Percentiles rank a stretch among this genome's conserved stretches.
These are phyloP conservation scores for Westerdykella aurantiaca DNA, from an alignment of 2,329 filamentous ascomycete genomes.

Conservation along the genomic window DNA sequence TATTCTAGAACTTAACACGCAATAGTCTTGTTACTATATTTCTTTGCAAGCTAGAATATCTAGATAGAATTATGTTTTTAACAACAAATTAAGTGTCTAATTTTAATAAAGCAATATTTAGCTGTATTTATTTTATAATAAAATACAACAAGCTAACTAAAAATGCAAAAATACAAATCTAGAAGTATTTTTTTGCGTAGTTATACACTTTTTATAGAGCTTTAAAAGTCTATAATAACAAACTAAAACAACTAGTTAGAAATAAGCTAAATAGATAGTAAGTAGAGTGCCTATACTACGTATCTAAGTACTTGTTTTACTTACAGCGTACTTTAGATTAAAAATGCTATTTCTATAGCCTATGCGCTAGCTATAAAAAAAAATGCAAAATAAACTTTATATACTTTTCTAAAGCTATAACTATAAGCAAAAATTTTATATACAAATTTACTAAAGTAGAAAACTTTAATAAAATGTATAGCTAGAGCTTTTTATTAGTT, in stretches of 20 bases:
- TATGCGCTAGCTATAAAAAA: conserved; percentile 6
- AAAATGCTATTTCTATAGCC: conserved; percentile 5
- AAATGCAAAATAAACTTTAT: conserved; percentile 5
- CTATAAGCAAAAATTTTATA: conserved; percentile 5
- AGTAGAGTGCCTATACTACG: conserved; percentile 3
- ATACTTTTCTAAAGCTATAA: conserved; percentile 7
- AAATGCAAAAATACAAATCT: conserved; percentile 6
- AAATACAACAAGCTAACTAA: conserved; percentile 8
- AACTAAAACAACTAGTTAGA: conserved; percentile 6
- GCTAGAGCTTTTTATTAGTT: conserved; percentile 3
- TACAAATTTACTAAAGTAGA: conserved; percentile 4
- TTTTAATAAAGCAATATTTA: conserved; percentile 32
- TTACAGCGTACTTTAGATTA: conserved; percentile 3
- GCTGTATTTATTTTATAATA: conserved; percentile 24
- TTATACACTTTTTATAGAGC: conserved; percentile 2
- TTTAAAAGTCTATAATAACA: conserved; percentile 3
- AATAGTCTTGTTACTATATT: conserved; percentile 28
- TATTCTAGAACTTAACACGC: conserved; percentile 22
- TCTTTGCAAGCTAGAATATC: conserved; percentile 8
- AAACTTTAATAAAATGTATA: conserved; percentile 4
- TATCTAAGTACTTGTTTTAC: conserved; percentile 2
- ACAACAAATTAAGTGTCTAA: conserved; percentile 29
- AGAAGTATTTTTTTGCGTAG: conserved; percentile 3
- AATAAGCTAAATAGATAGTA: conserved; percentile 6
- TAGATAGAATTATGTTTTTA: conserved; percentile 30